These are phyloP conservation scores for Ceratocystis eucalypticola DNA, from an alignment of 2,329 filamentous ascomycete species.

Conservation along the genomic window DNA sequence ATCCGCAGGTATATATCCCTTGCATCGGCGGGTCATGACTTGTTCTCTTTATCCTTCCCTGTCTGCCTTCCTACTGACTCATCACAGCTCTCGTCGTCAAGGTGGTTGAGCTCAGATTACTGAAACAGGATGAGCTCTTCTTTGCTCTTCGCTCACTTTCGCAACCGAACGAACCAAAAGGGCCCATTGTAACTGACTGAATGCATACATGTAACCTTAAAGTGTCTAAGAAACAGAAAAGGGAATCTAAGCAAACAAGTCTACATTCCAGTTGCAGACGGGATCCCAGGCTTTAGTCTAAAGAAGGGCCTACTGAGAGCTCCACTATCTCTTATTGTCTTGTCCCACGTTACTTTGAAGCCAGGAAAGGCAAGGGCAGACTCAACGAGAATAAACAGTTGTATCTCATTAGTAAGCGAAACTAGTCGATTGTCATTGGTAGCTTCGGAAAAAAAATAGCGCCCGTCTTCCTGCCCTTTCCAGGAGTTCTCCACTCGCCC, in stretches of 20 bases:
- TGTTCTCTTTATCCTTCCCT: background rate
- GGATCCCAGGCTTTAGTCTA: too few species aligned
- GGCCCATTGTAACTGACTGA: background rate
- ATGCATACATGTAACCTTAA: constrained; percentile 6
- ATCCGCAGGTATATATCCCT: background rate
- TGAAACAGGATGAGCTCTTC: background rate
- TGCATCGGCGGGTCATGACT: background rate
- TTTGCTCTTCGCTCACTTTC: too few species aligned
- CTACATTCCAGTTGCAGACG: background rate
- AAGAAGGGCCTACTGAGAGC: too few species aligned
- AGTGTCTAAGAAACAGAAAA: background rate
- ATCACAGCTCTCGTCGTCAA: background rate
- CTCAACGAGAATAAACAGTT: background rate
- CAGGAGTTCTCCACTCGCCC: background rate
- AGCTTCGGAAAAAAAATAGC: background rate
- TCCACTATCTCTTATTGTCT: background rate
- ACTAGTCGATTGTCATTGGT: too few species aligned
- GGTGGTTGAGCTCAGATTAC: background rate
- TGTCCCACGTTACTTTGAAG: background rate
- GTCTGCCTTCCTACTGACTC: background rate
- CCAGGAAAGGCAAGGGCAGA: background rate
- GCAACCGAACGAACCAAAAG: background rate
- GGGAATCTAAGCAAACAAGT: background rate
- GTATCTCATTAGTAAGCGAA: background rate
- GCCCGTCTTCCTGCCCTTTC: background rate